phyloP scores from a whole-genome alignment of 148 eudicot genomes.

The Mesembryanthemum crystallinum region DNA sequence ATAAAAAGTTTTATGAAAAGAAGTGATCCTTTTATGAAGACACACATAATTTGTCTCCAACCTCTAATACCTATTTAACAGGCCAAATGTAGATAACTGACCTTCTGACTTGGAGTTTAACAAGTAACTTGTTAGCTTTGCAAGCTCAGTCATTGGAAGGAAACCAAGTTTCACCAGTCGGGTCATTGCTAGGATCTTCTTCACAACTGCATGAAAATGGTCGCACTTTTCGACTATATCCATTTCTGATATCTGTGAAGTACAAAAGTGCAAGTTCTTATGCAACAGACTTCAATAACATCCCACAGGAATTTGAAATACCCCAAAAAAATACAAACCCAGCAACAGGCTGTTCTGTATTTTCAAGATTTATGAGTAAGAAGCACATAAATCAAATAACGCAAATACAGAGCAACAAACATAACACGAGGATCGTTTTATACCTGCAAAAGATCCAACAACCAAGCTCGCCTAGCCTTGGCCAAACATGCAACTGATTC shows the following conservation, averaged over 20 bases:
- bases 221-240: conserved; percentile 37
- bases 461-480: conserved; percentile 67
- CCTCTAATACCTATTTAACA: neutral
- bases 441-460: conserved; percentile 70
- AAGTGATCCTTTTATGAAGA: neutral
- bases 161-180: conserved; percentile 61
- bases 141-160: conserved; percentile 65
- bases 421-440: neutral
- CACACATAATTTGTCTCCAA: no score
- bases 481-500: conserved; percentile 67
- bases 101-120: conserved; percentile 58
- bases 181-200: conserved; percentile 54
- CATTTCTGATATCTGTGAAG: conserved; percentile 51
- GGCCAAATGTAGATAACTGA: conserved; percentile 26
- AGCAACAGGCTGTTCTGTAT: no score
- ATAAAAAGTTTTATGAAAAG: neutral
- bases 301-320: neutral
- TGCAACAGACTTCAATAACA: neutral
- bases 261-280: neutral
- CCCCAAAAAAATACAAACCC: neutral
- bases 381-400: neutral
- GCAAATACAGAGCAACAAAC: neutral
- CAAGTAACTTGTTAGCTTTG: conserved; percentile 55
- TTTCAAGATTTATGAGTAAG: neutral
- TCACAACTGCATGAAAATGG: conserved; percentile 31